Evolutionary conservation across 2,329 filamentous ascomycete species (phyloP).

Genomic region (Hypoxylon sp.): DNA sequence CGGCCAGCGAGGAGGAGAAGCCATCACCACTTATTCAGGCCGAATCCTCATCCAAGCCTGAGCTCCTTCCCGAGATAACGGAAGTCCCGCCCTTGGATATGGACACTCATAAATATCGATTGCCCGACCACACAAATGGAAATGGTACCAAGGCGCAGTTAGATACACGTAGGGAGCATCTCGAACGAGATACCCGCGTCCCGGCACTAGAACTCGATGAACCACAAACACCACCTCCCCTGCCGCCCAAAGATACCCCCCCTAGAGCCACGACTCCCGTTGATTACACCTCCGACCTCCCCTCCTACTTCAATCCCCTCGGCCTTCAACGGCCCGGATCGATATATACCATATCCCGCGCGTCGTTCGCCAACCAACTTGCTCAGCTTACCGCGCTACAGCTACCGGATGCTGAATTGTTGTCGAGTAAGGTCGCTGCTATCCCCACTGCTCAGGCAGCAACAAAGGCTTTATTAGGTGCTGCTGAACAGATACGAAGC

Average conservation of each 20-base stretch:
- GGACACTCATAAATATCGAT: slow-evolving; percentile 81
- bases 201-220: slow-evolving; percentile 52
- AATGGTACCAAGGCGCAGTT: slow-evolving; percentile 76
- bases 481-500: slow-evolving; percentile 90
- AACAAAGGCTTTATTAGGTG: slow-evolving; percentile 84
- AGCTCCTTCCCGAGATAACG: slow-evolving; percentile 68
- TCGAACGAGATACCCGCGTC: slow-evolving; percentile 65
- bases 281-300: slow-evolving; percentile 66
- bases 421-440: slow-evolving; percentile 86
- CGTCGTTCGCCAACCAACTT: slow-evolving; percentile 93
- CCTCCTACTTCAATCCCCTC: slow-evolving; percentile 77
- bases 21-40: slow-evolving; percentile 29
- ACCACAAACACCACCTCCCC: slow-evolving; percentile 61
- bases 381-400: slow-evolving; percentile 92
- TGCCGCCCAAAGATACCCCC: slow-evolving; percentile 68
- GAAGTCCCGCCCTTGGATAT: slow-evolving; percentile 69
- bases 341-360: slow-evolving; percentile 92
- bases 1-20: slow-evolving; percentile 44
- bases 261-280: slow-evolving; percentile 58
- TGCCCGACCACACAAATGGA: slow-evolving; percentile 78
- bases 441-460: slow-evolving; percentile 90
- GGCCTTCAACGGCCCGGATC: slow-evolving; percentile 81
- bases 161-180: slow-evolving; percentile 70
- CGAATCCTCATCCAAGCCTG: slow-evolving; percentile 49
- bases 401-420: slow-evolving; percentile 85